phyloP scores from a whole-genome alignment of 768 basidiomycete species.

The Leccinum truebloodii region DNA sequence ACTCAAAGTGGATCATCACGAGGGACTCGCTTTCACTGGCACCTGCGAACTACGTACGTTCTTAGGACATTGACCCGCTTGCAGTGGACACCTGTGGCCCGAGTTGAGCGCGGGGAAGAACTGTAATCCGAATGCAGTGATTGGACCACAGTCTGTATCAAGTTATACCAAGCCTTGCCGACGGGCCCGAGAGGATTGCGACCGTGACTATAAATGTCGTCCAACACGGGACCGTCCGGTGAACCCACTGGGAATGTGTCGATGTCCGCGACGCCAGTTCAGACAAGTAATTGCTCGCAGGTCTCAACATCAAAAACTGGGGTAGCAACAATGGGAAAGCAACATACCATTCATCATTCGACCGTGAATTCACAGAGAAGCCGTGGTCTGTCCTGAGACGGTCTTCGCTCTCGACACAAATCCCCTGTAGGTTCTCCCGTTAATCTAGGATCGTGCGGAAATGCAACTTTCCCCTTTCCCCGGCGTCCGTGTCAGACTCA shows the following conservation, averaged over 20 bases:
- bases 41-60: neutral
- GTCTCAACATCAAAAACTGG: neutral
- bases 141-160: neutral
- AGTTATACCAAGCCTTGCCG: neutral
- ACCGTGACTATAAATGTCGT: neutral
- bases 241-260: neutral
- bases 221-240: neutral
- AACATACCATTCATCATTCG: neutral
- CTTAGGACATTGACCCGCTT: neutral
- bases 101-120: neutral
- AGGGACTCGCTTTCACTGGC: neutral
- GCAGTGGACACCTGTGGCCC: neutral
- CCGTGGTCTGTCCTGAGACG: neutral
- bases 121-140: neutral
- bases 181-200: neutral
- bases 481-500: neutral
- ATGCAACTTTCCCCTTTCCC: neutral
- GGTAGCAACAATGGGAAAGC: neutral
- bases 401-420: no score
- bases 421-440: neutral
- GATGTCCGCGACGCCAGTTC: neutral
- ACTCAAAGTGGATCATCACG: neutral
- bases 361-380: neutral
- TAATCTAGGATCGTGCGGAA: neutral
- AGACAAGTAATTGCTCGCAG: neutral